Evolutionary conservation across 1,284 basidiomycete species (phyloP).

Genomic region (Prillingera fragicola): DNA sequence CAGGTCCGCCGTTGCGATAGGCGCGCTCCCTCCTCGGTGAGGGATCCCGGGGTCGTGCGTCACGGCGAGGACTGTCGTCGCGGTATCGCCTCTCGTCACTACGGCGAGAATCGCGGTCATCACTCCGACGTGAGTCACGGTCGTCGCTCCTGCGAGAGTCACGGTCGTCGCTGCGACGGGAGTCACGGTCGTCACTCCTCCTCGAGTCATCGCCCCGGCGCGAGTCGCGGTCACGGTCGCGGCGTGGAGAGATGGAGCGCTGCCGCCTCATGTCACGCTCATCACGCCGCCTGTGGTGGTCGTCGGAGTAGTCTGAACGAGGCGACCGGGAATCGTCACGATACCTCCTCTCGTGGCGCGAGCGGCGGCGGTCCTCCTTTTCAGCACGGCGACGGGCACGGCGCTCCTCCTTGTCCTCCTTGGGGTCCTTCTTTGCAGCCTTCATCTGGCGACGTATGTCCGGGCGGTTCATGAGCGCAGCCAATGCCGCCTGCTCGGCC

Average conservation of each 20-base stretch:
- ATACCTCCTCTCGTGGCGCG: constrained; percentile 15
- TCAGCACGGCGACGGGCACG: constrained; percentile 58
- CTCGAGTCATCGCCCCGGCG: not conserved
- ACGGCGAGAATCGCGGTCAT: constrained; percentile 23
- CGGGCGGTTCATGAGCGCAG: constrained; percentile 85
- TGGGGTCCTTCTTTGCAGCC: constrained; percentile 63
- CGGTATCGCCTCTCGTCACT: constrained; percentile 11
- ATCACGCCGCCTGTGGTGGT: not conserved
- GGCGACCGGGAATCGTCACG: constrained; percentile 23
- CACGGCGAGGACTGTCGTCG: constrained; percentile 15
- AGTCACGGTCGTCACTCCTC: constrained; percentile 5
- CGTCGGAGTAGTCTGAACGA: constrained; percentile 25
- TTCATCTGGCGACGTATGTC: constrained; percentile 75
- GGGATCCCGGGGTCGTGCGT: not conserved
- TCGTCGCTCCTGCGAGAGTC: constrained; percentile 9
- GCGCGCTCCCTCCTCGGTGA: constrained; percentile 4
- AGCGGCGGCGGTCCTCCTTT: constrained; percentile 42
- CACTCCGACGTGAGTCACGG: constrained; percentile 13
- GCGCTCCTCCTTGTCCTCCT: constrained; percentile 60
- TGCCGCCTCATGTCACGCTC: constrained; percentile 3
- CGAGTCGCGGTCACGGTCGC: constrained; percentile 30
- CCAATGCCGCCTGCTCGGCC: constrained; percentile 89
- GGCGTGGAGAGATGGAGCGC: no score
- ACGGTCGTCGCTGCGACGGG: constrained; percentile 7
- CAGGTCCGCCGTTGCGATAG: constrained; percentile 1